Conservation (phyloP, 2,329 filamentous ascomycete genomes). For the Eutypella sp. region DNA sequence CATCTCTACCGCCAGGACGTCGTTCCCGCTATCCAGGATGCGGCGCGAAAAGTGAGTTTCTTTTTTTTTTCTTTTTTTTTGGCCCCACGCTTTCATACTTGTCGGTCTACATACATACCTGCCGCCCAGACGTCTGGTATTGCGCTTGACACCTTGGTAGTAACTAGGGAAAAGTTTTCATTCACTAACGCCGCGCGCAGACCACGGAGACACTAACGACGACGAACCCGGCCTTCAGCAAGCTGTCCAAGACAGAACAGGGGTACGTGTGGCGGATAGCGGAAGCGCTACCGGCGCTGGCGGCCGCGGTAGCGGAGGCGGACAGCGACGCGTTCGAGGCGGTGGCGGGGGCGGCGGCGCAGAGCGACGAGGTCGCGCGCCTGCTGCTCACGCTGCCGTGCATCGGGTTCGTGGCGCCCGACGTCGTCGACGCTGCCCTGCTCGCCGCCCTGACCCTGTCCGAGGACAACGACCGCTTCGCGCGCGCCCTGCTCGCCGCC, state of each 20-base stretch:
- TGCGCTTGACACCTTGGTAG: too few species aligned
- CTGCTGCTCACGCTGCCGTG: slow-evolving; percentile 52
- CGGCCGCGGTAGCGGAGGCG: slow-evolving; percentile 52
- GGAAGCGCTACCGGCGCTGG: slow-evolving; percentile 47
- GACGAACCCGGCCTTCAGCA: slow-evolving; percentile 38
- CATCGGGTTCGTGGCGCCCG: slow-evolving; percentile 32
- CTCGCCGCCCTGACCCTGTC: slow-evolving; percentile 53
- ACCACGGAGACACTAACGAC: slow-evolving; percentile 37
- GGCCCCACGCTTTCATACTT: too few species aligned
- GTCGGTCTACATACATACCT: too few species aligned
- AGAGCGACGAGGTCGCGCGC: slow-evolving; percentile 42
- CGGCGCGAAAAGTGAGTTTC: slow-evolving; percentile 44
- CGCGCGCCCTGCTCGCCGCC: slow-evolving; percentile 48
- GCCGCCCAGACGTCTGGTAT: too few species aligned
- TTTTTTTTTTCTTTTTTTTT: slow-evolving; percentile 2
- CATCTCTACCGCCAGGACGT: slow-evolving; percentile 60
- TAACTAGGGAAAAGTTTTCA: not conserved
- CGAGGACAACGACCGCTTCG: slow-evolving; percentile 54
- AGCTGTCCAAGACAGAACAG: slow-evolving; percentile 49
- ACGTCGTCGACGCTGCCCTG: slow-evolving; percentile 43
- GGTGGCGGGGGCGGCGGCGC: slow-evolving; percentile 48
- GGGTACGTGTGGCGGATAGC: slow-evolving; percentile 49
- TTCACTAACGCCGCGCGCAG: slow-evolving; percentile 24
- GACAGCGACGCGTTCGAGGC: slow-evolving; percentile 56
- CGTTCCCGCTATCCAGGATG: slow-evolving; percentile 55